Base-by-base conservation (phyloP, 306 rosid species). In the Spatholobus suberectus region DNA sequence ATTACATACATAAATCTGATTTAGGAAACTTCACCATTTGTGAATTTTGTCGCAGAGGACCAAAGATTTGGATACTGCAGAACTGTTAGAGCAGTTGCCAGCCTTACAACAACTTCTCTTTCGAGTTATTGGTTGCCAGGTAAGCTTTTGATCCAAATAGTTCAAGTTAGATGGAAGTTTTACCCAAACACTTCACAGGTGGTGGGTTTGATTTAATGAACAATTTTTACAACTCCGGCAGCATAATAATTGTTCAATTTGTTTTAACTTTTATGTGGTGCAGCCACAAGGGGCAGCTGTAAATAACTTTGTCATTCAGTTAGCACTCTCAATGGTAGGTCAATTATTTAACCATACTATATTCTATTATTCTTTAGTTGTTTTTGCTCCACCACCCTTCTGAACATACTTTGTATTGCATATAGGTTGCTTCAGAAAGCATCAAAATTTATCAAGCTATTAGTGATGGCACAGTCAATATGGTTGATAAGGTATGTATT, bases 211-310 rank as follows among this genome's bases (percentile, higher is more conserved):
- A 69, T 78, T 37, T 52, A 46, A 21, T 23, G 8, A 78, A 77
- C 38, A 26, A 43, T 35, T 65, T 85, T 73, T 55, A 83, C 47
- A 24, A 58, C 35, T 18, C 5, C n/a, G 4, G 83, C 32, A 47
- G 52, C 70, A 54, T 44, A 70, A 29, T 29, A 76, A 68, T 76
- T 61, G 24, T 67, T 59, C 32, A 8, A 59, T 29, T 73, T 77
- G 12, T 67, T 72, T 41, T 62, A 40, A 63, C 38, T 58, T 73
- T 59, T 65, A 41, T 76, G 66, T 73, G 86, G 71, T 91, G 88
- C 91, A 96, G 99, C 99, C 99, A 35, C 95, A 94, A 78, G 99
- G 98, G 55, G 97, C 99, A 62, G 94, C 98, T 82, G 88, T 91
- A 62, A 92, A 92, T 86, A 96, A 96, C 83, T 90, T 88, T 83